Conservation (phyloP, 306 rosid species). For the Glycine latifolia region DNA sequence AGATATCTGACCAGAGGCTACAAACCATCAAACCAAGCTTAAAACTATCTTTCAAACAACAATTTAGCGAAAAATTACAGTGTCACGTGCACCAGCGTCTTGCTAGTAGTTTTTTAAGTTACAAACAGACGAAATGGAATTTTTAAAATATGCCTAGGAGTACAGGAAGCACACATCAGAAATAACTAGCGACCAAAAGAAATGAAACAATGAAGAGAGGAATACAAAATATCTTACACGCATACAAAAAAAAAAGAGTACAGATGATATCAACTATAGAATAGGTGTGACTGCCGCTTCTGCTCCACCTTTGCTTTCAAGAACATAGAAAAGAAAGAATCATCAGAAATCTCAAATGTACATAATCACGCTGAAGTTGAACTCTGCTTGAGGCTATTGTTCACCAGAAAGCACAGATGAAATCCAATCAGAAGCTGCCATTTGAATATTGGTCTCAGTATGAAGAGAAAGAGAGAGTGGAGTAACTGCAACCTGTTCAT, state of each 20-base stretch:
- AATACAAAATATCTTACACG: constrained; percentile 23
- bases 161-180: constrained; percentile 67
- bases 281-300: constrained; percentile 53
- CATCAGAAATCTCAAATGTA: constrained; percentile 69
- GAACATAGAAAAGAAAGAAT: constrained; percentile 46
- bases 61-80: constrained; percentile 50
- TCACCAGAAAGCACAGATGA: constrained; percentile 63
- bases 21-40: constrained; percentile 42
- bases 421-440: constrained; percentile 80
- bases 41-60: constrained; percentile 39
- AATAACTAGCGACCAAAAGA: constrained; percentile 41
- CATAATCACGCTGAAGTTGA: constrained; percentile 59
- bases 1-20: not conserved
- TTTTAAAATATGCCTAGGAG: constrained; percentile 76
- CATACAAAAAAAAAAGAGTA: not conserved
- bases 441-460: constrained; percentile 64
- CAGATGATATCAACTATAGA: constrained; percentile 56
- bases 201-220: constrained; percentile 47
- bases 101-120: constrained; percentile 41
- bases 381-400: constrained; percentile 51
- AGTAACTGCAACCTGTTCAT: constrained; percentile 39
- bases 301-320: constrained; percentile 53
- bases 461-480: constrained; percentile 69
- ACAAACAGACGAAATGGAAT: constrained; percentile 66
- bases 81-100: constrained; percentile 58